Percentiles rank a stretch among this genome's conserved stretches.
These are phyloP conservation scores for Tylopilus felleus DNA, from an alignment of 768 basidiomycete species.

Conservation along the genomic window DNA sequence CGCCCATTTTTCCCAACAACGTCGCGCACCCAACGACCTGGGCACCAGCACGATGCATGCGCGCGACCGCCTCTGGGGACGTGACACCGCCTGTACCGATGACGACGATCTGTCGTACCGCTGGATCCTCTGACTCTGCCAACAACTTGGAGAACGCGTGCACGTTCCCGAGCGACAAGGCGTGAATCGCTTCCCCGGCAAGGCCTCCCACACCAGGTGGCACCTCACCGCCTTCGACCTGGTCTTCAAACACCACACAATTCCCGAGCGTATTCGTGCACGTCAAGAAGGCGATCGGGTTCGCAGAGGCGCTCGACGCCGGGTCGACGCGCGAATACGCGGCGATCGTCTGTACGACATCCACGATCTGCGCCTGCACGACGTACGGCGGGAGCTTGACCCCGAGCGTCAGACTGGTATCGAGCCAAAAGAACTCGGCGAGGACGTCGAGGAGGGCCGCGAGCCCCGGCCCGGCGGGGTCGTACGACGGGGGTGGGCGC, in stretches of 20 bases:
- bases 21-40: slow-evolving; percentile 65
- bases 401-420: slow-evolving; percentile 61
- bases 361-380: slow-evolving; percentile 55
- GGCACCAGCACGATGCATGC: slow-evolving; percentile 79
- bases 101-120: slow-evolving; percentile 50
- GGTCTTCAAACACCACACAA: slow-evolving; percentile 58
- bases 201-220: slow-evolving; percentile 68
- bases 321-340: slow-evolving; percentile 31
- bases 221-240: slow-evolving; percentile 47
- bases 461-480: slow-evolving; percentile 41
- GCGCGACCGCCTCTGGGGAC: slow-evolving; percentile 49
- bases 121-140: slow-evolving; percentile 35
- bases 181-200: slow-evolving; percentile 73
- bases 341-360: slow-evolving; percentile 46
- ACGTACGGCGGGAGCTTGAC: slow-evolving; percentile 80
- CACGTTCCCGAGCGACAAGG: slow-evolving; percentile 78
- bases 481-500: slow-evolving; percentile 65
- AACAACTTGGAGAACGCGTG: slow-evolving; percentile 56
- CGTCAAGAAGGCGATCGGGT: slow-evolving; percentile 70
- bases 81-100: slow-evolving; percentile 86
- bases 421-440: slow-evolving; percentile 44
- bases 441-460: slow-evolving; percentile 53
- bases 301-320: slow-evolving; percentile 18
- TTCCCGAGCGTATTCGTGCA: slow-evolving; percentile 81
- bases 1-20: slow-evolving; percentile 51